Evolutionary conservation across 352 stramenopile genomes (phyloP), one percentile per base, ranked within the genome.

Genomic region (Achlya hypogyna): DNA sequence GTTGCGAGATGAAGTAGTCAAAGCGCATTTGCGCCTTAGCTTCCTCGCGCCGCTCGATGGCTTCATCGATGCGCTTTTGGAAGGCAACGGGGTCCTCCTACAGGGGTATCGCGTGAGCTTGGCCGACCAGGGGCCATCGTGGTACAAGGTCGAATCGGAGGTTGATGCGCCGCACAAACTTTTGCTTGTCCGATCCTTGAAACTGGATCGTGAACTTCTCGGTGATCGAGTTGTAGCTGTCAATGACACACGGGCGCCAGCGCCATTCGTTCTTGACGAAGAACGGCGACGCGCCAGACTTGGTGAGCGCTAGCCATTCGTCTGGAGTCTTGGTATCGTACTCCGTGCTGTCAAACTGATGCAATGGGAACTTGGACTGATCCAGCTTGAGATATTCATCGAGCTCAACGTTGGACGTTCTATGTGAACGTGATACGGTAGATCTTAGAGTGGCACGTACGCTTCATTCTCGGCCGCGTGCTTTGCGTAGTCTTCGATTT

Each of bases 301-400:
- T 40, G 23, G 73, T 74, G 4, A 71, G 38, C 8, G 71, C 72
- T 14, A 97, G 54, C 89, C 88, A 96, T 65, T 96, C 83, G 23
- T 75, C 74, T 0, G 89, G 86, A 0, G 74, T 76, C 35, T 83
- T 70, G 4, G 77, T 78, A 59, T 96, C 86, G 47, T 85, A 90
- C 74, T 97, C 86, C 53, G 91, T 75, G 62, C 78, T 93, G 74
- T 97, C 90, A 60, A 97, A 97, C 25, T 94, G 65, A 67, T 97
- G 84, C 31, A 97, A 69, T 6, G 90, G 90, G 67, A 96, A 84
- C 72, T 96, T 82, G n/a, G 86, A 96, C 75, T 96, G 82, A 69
- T 96, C 87, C 43, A 97, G 78, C 69, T 94, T 82, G 38, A 96
- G 69, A 23, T 91, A 86, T 47, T 96, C 82, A 18, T 89, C 81